phyloP scores from a whole-genome alignment of 192 early-diverging fungal genomes.

The Linnemannia zychae region DNA sequence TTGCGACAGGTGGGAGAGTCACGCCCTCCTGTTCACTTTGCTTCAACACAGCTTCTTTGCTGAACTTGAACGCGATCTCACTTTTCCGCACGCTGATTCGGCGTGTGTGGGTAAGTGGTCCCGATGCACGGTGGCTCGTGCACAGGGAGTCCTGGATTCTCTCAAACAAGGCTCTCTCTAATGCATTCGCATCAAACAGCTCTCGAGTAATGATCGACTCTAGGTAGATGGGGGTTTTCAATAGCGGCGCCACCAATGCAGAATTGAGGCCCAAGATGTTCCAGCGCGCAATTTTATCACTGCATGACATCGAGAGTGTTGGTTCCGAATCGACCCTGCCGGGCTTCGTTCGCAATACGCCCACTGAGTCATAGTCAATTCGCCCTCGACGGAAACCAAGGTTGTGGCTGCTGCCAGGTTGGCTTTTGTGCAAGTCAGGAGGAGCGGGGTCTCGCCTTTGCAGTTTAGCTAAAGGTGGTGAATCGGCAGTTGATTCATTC shows the following conservation, averaged over 20 bases:
- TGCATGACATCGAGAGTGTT: slow-evolving; percentile 83
- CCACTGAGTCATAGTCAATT: slow-evolving; percentile 66
- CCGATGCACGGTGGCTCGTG: background rate
- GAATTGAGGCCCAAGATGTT: slow-evolving; percentile 85
- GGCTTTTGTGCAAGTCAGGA: background rate
- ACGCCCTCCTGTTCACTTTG: slow-evolving; percentile 1
- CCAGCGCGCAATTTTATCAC: slow-evolving; percentile 95
- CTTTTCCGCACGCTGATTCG: background rate
- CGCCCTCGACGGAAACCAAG: slow-evolving; percentile 72
- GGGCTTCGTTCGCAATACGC: slow-evolving; percentile 83
- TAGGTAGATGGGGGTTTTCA: slow-evolving; percentile 80
- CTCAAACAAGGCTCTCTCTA: slow-evolving; percentile 76
- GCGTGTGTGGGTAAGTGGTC: background rate
- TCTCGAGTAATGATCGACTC: slow-evolving; percentile 76
- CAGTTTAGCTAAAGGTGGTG: background rate
- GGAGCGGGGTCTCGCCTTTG: background rate
- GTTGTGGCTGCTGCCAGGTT: background rate
- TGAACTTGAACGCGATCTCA: slow-evolving; percentile 18
- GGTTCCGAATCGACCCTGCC: slow-evolving; percentile 80
- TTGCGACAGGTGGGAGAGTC: slow-evolving; percentile 20
- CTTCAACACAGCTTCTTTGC: slow-evolving; percentile 11
- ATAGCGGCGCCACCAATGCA: slow-evolving; percentile 68
- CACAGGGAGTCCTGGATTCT: slow-evolving; percentile 53
- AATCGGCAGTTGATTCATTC: background rate
- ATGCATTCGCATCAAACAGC: slow-evolving; percentile 68